A percentile compares a stretch with the other conserved stretches of the same genome.
Conservation (phyloP, 345 rosid genomes). For the Gossypium anomalum region DNA sequence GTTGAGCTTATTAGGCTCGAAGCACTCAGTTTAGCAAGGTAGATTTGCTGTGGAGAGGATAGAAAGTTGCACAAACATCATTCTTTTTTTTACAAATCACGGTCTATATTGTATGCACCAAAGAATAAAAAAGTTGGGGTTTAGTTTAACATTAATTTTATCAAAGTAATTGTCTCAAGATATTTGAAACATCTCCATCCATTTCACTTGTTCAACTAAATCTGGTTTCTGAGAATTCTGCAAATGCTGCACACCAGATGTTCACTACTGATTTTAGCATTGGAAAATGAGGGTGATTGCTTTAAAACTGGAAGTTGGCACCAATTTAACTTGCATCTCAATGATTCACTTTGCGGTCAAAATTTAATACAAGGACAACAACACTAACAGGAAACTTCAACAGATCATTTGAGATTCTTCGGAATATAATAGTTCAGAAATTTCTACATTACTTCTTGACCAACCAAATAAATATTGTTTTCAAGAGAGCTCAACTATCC, state of each 20-base stretch:
- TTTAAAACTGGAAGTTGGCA: neutral
- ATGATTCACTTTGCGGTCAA: neutral
- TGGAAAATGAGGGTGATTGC: no score
- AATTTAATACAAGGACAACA: neutral
- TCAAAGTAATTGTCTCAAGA: neutral
- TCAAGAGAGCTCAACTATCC: slow-evolving; percentile 47
- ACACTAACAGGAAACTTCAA: neutral
- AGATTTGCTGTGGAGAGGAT: no score
- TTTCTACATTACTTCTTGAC: neutral
- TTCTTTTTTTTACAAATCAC: no score
- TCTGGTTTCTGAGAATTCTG: neutral
- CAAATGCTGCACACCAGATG: neutral
- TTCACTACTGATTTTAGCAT: no score
- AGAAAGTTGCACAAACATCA: no score
- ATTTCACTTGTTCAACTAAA: no score
- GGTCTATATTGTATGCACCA: no score
- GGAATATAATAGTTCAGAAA: neutral
- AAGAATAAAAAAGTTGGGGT: no score
- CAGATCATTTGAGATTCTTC: neutral
- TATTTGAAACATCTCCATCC: no score
- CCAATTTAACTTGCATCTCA: neutral
- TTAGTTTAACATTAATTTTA: no score
- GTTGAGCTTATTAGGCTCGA: no score
- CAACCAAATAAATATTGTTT: neutral
- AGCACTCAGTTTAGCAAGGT: no score